Evolutionary conservation across 345 rosid species (phyloP).

Genomic region (Linum lewisii): DNA sequence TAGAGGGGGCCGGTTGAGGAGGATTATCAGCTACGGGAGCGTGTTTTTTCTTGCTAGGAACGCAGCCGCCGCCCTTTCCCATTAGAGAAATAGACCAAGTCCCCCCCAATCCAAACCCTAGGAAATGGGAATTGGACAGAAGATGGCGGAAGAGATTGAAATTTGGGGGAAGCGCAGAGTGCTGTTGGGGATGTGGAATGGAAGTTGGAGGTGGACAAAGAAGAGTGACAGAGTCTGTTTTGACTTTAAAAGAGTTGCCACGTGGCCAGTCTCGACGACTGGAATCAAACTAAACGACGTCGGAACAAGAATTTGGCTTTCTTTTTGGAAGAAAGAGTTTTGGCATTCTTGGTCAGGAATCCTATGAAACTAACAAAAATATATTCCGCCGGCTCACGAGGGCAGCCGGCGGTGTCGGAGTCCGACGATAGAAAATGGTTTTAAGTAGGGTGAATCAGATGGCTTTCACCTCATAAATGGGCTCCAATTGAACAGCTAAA

Average conservation of each 20-base stretch:
- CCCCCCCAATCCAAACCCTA: background rate
- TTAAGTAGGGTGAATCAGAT: too few species aligned
- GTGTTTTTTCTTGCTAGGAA: background rate
- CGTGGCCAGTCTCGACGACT: background rate
- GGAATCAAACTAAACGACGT: background rate
- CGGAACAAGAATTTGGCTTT: background rate
- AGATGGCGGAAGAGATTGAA: background rate
- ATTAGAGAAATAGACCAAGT: background rate
- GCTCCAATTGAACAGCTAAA: too few species aligned
- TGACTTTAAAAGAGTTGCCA: background rate
- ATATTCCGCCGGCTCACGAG: too few species aligned
- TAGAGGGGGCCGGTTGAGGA: background rate
- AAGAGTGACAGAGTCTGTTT: background rate
- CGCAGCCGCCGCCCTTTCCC: constrained; percentile 4
- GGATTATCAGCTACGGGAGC: background rate
- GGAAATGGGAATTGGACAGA: background rate
- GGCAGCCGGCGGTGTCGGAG: too few species aligned
- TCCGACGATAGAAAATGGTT: too few species aligned
- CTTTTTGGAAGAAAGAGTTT: background rate
- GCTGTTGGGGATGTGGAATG: background rate
- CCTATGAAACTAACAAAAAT: too few species aligned
- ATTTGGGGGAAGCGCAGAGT: background rate
- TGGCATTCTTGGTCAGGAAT: too few species aligned
- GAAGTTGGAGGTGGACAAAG: background rate
- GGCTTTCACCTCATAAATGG: too few species aligned